Evolutionary conservation across 192 early-diverging fungal species (phyloP).

Genomic region (Entomortierella lignicola): DNA sequence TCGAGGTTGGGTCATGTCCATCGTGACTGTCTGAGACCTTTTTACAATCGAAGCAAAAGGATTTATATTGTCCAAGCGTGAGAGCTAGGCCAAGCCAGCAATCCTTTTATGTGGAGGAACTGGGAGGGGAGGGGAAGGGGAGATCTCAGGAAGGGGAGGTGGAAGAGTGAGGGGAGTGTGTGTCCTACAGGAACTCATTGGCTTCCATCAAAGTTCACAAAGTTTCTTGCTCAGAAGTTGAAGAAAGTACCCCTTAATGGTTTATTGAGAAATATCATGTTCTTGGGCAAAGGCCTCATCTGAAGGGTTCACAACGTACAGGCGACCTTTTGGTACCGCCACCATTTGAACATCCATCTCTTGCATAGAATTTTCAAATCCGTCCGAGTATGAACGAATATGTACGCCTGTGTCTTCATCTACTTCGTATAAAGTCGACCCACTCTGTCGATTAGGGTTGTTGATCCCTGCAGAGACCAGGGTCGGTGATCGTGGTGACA

Average conservation of each 20-base stretch:
- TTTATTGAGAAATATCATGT: not conserved
- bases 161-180: not conserved
- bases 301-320: slow-evolving; percentile 50
- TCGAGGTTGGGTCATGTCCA: slow-evolving; percentile 33
- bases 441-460: not conserved
- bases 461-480: slow-evolving; percentile 9
- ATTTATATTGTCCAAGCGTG: not conserved
- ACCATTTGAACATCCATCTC: slow-evolving; percentile 55
- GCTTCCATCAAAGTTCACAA: not conserved
- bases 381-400: slow-evolving; percentile 39
- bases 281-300: slow-evolving; percentile 11
- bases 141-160: not conserved
- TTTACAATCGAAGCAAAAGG: not conserved
- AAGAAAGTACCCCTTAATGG: not conserved
- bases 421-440: not conserved
- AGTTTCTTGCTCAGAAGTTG: not conserved
- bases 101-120: not conserved
- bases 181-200: slow-evolving; percentile 5
- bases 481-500: slow-evolving; percentile 11
- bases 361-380: slow-evolving; percentile 49
- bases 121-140: not conserved
- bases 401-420: not conserved
- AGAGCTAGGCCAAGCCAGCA: not conserved
- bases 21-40: slow-evolving; percentile 30
- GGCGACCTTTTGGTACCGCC: slow-evolving; percentile 39